A percentile compares a stretch with the other conserved stretches of the same genome.
Evolutionary conservation across 306 rosid genomes (phyloP).

Genomic region (Quercus variabilis): DNA sequence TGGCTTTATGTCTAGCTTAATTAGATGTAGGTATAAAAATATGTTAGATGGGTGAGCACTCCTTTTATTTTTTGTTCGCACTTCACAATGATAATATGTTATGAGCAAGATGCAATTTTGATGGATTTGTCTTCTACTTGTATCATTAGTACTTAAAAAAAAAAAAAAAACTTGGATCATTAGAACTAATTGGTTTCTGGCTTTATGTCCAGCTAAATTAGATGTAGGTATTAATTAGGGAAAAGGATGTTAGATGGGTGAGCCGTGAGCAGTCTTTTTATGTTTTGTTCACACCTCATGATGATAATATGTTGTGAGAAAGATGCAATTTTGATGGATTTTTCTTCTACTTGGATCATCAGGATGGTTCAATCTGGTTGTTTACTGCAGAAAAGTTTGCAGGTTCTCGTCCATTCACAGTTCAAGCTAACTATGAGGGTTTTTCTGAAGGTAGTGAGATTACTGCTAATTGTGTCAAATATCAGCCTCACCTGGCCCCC

Average conservation of each 20-base stretch:
- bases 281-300: not conserved
- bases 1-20: not conserved
- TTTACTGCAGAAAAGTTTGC: constrained; percentile 63
- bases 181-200: no score
- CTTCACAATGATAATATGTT: not conserved
- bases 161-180: no score
- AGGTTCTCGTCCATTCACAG: constrained; percentile 74
- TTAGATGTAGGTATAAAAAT: not conserved
- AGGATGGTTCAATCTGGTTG: constrained; percentile 78
- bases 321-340: constrained; percentile 3
- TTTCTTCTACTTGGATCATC: constrained; percentile 13
- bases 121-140: constrained; percentile 8
- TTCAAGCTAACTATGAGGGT: constrained; percentile 63
- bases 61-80: not conserved
- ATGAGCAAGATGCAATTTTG: not conserved
- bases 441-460: constrained; percentile 69
- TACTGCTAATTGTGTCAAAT: not conserved
- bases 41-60: not conserved
- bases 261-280: not conserved
- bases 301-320: not conserved
- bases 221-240: no score
- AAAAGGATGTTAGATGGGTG: no score
- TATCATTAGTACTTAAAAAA: constrained; percentile 26
- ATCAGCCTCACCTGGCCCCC: not conserved
- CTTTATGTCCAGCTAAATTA: no score